These are phyloP conservation scores for Verticillium zaregamsianum DNA, from an alignment of 2,329 filamentous ascomycete species.

Conservation along the genomic window DNA sequence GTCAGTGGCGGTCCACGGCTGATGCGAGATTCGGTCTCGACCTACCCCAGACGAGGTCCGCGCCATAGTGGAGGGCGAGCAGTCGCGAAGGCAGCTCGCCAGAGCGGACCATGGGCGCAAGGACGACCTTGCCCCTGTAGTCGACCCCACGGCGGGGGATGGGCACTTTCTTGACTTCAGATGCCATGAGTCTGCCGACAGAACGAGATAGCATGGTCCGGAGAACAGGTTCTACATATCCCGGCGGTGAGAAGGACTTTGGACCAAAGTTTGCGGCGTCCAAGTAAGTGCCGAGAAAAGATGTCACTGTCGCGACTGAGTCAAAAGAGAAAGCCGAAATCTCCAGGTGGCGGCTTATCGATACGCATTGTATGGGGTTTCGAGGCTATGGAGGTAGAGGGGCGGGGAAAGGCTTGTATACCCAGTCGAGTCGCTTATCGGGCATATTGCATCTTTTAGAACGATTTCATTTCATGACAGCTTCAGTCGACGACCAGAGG, in stretches of 20 bases:
- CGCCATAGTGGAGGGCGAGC: constrained; percentile 87
- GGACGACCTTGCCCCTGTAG: constrained; percentile 88
- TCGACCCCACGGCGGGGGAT: constrained; percentile 88
- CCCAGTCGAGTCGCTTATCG: no score
- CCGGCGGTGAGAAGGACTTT: not conserved
- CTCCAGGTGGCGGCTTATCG: not conserved
- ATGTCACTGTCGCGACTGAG: not conserved
- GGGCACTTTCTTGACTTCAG: constrained; percentile 63
- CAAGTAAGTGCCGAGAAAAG: not conserved
- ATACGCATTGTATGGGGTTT: not conserved
- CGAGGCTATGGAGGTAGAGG: no score
- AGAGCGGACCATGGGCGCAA: constrained; percentile 97
- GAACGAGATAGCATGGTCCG: constrained; percentile 25
- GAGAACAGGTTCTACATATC: constrained; percentile 4
- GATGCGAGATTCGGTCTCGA: constrained; percentile 21
- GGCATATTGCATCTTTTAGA: no score
- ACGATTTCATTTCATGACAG: no score
- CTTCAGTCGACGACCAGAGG: no score
- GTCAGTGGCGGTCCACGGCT: constrained; percentile 2
- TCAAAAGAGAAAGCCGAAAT: not conserved
- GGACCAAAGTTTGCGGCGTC: not conserved
- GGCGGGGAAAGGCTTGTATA: no score
- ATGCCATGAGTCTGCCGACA: constrained; percentile 53
- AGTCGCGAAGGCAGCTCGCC: constrained; percentile 90
- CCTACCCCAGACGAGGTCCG: constrained; percentile 91